Evolutionary conservation across 1,284 basidiomycete species (phyloP).

Genomic region (Malassezia equina): DNA sequence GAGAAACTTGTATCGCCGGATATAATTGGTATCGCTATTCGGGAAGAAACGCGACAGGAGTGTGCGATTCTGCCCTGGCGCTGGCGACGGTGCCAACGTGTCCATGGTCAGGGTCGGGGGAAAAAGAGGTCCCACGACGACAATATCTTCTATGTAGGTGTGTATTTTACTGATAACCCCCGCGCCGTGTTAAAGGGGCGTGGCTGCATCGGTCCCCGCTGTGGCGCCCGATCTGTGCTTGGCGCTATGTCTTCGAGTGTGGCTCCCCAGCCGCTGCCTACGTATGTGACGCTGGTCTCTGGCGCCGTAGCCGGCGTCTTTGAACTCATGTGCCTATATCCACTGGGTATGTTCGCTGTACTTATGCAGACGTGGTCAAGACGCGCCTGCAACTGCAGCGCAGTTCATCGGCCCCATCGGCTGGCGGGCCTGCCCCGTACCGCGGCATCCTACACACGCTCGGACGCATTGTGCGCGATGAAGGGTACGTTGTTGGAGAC

Average conservation of each 20-base stretch:
- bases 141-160: neutral
- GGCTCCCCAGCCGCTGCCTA: conserved; percentile 55
- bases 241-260: neutral
- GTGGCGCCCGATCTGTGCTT: neutral
- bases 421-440: conserved; percentile 51
- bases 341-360: conserved; percentile 60
- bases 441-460: conserved; percentile 70
- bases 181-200: neutral
- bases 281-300: conserved; percentile 74
- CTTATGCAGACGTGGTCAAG: conserved; percentile 56
- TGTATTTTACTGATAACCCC: neutral
- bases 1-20: conserved; percentile 12
- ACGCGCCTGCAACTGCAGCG: conserved; percentile 93
- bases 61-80: conserved; percentile 4
- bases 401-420: conserved; percentile 50
- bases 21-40: neutral
- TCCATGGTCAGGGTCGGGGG: neutral
- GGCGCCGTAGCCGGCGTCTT: conserved; percentile 73
- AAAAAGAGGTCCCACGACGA: neutral
- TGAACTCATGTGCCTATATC: conserved; percentile 85
- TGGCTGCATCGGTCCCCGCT: too few species aligned
- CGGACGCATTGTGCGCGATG: conserved; percentile 64
- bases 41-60: conserved; percentile 9
- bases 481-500: conserved; percentile 59
- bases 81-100: conserved; percentile 2